Base-by-base conservation (phyloP, 805 yeast genomes). In the Kodamaea jinghongensis region DNA sequence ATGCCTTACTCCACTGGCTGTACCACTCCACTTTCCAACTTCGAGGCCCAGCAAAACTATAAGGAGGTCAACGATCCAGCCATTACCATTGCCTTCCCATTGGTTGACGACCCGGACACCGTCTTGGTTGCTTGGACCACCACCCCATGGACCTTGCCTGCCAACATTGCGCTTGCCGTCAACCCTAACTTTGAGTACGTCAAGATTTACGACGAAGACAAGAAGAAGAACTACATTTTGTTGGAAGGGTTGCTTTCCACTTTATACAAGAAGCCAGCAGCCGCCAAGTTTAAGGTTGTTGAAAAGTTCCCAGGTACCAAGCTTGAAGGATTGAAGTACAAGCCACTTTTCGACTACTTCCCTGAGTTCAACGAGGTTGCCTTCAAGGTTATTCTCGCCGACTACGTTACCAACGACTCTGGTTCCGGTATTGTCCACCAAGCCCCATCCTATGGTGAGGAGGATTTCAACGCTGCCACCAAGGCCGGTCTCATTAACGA, bases 391-490 rank as follows among this genome's bases (percentile, higher is more conserved):
- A 79, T 87, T 54, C 69, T 74, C 44, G 96, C 82, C 43, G 84
- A 76, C 52, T 93, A 86, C 57, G 99, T 93, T 55, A 79, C 96
- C 35, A 81, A 74, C 48, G 99, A 93, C 50, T 84, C 95, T 32
- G 99, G 99, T 88, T 86, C 99, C 41, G 99, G 99, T 81, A 80
- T 93, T 59, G 99, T 93, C 46, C 99, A 93, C 67, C 96, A 90
- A 64, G 81, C 99, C 35, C 99, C 99, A 48, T 93, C 98, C 39
- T 93, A 89, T 68, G 99, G 99, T 85, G 99, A 93, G 72, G 95
- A 81, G 66, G 99, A 93, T 91, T 89, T 79, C 76, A 78, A 75
- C 50, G 95, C 83, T 50, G 84, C 95, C 56, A 72, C 78, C 34
- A 78, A 73, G 15, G 77, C 79, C 23, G 96, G 96, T 46, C 72